Base-by-base conservation (phyloP, 1,284 basidiomycete species). In the Rhodotorula mucilaginosa region DNA sequence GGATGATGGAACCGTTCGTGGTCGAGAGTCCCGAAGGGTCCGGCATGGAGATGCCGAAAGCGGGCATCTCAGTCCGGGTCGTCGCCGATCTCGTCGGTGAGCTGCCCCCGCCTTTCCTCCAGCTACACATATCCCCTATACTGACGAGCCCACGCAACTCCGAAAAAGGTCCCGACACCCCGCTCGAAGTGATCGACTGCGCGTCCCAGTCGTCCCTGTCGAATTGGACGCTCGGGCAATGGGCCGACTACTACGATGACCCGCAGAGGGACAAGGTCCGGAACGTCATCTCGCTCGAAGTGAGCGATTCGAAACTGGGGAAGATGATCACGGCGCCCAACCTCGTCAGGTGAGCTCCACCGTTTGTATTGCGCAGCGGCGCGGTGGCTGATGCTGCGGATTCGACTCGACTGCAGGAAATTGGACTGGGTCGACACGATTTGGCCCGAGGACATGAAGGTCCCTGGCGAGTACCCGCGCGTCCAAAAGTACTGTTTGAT, bases 401-500 rank as follows among this genome's bases (percentile, higher is more conserved):
- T 23, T 5, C 46, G 23, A 31, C 31, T 15, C 39, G 12, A 61
- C 21, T 77, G 79, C 29, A 86, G 90, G 71, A 92, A 97, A 70
- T 81, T 97, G 72, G 96, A 97, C 79, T 99, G 96, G 96, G 95
- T 97, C 16, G 93, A 97, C 79, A 92, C 90, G 76, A 92, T 89
- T 80, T 99, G 96, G 96, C 93, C 92, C 0, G 39, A 67, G 58
- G 73, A 79, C 58, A 74, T 78, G 52, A 80, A 79, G 60, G 67
- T 70, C 26, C 76, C 77, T 29, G 76, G 76, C 48, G 71, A 76
- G 59, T 97, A 92, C 81, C 96, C 96, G 10, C 96, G 97, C 78
- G 96, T 99, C 7, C 93, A 97, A 79, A 82, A 97, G 58, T 99
- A 99, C 81, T 97, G 95, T 79, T 83, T 99, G 72, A 97, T 98